Conservation (phyloP, 495 filamentous ascomycete genomes). For the Hypomontagnella submonticulosa region DNA sequence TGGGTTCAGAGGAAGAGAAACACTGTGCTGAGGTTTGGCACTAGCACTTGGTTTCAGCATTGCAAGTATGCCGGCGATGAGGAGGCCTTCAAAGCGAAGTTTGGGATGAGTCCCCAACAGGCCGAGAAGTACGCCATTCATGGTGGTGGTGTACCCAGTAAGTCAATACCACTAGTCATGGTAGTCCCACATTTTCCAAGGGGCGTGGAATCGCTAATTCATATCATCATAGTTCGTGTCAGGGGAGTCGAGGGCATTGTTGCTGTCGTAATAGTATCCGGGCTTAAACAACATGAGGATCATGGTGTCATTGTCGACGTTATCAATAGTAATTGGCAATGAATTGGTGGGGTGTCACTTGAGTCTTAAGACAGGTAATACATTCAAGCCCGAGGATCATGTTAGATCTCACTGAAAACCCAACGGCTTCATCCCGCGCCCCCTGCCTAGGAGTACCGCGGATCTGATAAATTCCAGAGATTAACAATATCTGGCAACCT, state of each 20-base stretch:
- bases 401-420: too few species aligned
- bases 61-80: constrained; percentile 69
- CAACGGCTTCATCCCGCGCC: too few species aligned
- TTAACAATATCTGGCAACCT: too few species aligned
- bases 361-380: too few species aligned
- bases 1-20: constrained; percentile 68
- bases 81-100: constrained; percentile 66
- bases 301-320: constrained; percentile 78
- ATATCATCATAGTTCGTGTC: constrained; percentile 60
- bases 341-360: constrained; percentile 3
- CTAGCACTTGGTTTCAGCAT: constrained; percentile 73
- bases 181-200: neutral
- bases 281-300: constrained; percentile 80
- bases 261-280: constrained; percentile 78
- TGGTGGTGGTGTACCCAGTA: constrained; percentile 74
- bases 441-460: too few species aligned
- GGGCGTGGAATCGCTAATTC: constrained; percentile 4
- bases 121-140: constrained; percentile 76
- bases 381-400: too few species aligned
- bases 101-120: constrained; percentile 61
- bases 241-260: constrained; percentile 76
- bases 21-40: constrained; percentile 74
- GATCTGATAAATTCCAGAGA: too few species aligned
- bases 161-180: neutral
- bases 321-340: constrained; percentile 64